phyloP scores from a whole-genome alignment of 768 basidiomycete species.

The Macrolepiota dolichaula region DNA sequence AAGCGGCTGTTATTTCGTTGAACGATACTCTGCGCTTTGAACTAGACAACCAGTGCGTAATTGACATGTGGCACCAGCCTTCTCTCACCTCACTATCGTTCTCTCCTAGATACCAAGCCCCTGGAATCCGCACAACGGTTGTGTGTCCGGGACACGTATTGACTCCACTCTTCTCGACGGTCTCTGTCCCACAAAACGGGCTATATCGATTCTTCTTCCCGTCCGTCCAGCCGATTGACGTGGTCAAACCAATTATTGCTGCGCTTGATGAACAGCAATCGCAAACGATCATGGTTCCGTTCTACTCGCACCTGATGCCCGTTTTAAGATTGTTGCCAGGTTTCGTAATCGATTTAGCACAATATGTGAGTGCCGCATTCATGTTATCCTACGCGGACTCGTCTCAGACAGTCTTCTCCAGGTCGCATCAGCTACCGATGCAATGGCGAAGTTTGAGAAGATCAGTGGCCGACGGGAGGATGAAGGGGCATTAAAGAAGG shows the following conservation, averaged over 20 bases:
- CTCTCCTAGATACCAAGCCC: slow-evolving; percentile 58
- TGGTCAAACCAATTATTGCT: slow-evolving; percentile 80
- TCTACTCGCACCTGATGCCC: slow-evolving; percentile 62
- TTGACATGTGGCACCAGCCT: not conserved
- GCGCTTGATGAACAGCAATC: slow-evolving; percentile 82
- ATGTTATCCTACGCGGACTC: not conserved
- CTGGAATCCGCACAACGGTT: slow-evolving; percentile 83
- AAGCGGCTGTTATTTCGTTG: slow-evolving; percentile 80
- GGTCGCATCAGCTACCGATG: slow-evolving; percentile 66
- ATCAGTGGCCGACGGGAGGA: slow-evolving; percentile 55
- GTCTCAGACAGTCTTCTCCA: slow-evolving; percentile 23
- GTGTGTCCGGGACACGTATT: slow-evolving; percentile 76
- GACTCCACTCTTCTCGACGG: slow-evolving; percentile 73
- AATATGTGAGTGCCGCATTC: slow-evolving; percentile 53
- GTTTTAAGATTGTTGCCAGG: slow-evolving; percentile 60
- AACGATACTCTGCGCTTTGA: slow-evolving; percentile 88
- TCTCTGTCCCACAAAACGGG: slow-evolving; percentile 43
- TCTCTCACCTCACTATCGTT: slow-evolving; percentile 9
- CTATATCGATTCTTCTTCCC: slow-evolving; percentile 76
- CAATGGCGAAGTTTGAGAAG: slow-evolving; percentile 70
- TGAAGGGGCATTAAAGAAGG: slow-evolving; percentile 34
- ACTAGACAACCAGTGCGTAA: slow-evolving; percentile 65
- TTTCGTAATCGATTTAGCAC: slow-evolving; percentile 68
- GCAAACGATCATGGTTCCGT: slow-evolving; percentile 66
- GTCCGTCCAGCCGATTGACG: slow-evolving; percentile 62